Base-by-base conservation (phyloP, 495 filamentous ascomycete species). In the Aspergillus nanangensis region DNA sequence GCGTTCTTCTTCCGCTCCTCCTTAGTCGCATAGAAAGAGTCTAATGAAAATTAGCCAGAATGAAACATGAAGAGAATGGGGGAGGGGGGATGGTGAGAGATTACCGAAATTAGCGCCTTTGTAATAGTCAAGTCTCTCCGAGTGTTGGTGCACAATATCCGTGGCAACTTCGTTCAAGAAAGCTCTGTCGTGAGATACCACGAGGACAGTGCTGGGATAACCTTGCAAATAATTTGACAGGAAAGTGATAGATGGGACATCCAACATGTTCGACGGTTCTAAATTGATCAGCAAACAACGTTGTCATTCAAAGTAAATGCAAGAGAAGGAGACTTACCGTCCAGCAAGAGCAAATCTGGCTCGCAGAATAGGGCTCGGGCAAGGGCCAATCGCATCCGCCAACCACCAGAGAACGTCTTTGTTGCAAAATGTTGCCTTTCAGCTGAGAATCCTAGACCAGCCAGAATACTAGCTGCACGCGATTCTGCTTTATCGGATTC, bases 231-330 rank as follows among this genome's bases (percentile, higher is more conserved):
- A 99, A 58, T 88, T 95, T 11, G 93, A 87, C 59, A 99, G 77
- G 82, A 97, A 99, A 41, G 93, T 95, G 55, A 97, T 97, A n/a
- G 94, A 97, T 5, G 93, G 94, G 50, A 97, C 93, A 67, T 99
- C 93, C 89, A 99, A 91, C 93, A 99, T 99, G 83, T 99, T 99
- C 39, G 94, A 97, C 61, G 93, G 93, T 81, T 98, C 92, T 80
- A 36, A n/a, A n/a, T n/a, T n/a, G n/a, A n/a, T n/a, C n/a, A n/a
- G n/a, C n/a, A n/a, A n/a, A n/a, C n/a, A n/a, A n/a, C n/a, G n/a
- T n/a, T n/a, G n/a, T n/a, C n/a, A n/a, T n/a, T n/a, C n/a, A n/a
- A n/a, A n/a, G n/a, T n/a, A n/a, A n/a, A n/a, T n/a, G n/a, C n/a
- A n/a, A n/a, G n/a, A n/a, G 8, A 17, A 3, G 11, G n/a, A 22